These are phyloP conservation scores for Pleurotus tuber-regium DNA, from an alignment of 768 basidiomycete genomes.

Conservation along the genomic window DNA sequence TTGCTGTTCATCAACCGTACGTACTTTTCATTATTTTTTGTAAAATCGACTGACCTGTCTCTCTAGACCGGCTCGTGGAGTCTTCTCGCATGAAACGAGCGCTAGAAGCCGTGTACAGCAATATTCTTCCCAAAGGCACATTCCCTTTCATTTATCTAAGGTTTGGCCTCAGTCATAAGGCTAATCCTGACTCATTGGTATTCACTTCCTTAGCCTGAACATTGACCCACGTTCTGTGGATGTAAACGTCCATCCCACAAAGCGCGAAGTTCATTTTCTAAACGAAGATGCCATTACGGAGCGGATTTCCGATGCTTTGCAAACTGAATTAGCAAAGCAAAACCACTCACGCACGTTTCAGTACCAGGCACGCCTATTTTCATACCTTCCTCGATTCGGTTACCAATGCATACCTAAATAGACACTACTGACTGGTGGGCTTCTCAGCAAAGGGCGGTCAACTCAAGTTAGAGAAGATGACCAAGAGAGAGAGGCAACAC, in stretches of 20 bases:
- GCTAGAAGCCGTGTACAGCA: slow-evolving; percentile 81
- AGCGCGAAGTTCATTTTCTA: slow-evolving; percentile 93
- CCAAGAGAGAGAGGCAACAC: slow-evolving; percentile 20
- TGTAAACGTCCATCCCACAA: slow-evolving; percentile 98
- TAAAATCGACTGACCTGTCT: not conserved
- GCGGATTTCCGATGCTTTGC: slow-evolving; percentile 69
- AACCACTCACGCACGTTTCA: slow-evolving; percentile 69
- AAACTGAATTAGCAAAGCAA: slow-evolving; percentile 58
- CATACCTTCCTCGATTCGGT: not conserved
- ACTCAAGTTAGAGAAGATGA: slow-evolving; percentile 22
- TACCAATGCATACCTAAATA: slow-evolving; percentile 23
- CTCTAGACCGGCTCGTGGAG: slow-evolving; percentile 86
- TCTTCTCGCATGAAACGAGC: slow-evolving; percentile 84
- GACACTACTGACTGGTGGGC: slow-evolving; percentile 61
- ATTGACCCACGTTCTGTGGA: slow-evolving; percentile 89
- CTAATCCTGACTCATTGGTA: not conserved
- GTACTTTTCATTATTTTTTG: slow-evolving; percentile 53
- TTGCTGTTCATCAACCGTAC: slow-evolving; percentile 94
- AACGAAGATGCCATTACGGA: slow-evolving; percentile 87
- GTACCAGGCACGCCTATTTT: slow-evolving; percentile 52
- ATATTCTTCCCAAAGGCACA: slow-evolving; percentile 84
- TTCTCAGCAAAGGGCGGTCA: slow-evolving; percentile 38
- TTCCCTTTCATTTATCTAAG: slow-evolving; percentile 93
- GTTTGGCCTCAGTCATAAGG: slow-evolving; percentile 38
- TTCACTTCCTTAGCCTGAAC: slow-evolving; percentile 49